These are phyloP conservation scores for Dictyostelium intermedium DNA, from an alignment of 78 protist genomes.

Conservation along the genomic window DNA sequence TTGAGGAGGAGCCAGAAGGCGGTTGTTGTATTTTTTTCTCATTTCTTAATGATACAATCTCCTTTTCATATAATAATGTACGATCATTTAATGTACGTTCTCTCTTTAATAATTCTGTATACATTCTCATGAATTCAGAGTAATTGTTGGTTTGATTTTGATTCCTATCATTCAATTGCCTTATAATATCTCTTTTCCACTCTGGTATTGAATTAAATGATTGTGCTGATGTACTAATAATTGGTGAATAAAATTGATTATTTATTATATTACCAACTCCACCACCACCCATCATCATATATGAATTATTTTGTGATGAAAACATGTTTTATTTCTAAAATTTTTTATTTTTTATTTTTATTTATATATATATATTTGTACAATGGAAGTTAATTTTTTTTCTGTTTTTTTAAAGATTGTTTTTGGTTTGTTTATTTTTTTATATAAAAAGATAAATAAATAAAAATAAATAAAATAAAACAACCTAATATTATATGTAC, in stretches of 20 bases:
- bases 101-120: constrained; percentile 34
- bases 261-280: not conserved
- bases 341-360: not conserved
- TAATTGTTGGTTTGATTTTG: constrained; percentile 40
- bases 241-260: constrained; percentile 18
- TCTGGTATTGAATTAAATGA: constrained; percentile 38
- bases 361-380: not conserved
- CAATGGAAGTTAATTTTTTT: too few species aligned
- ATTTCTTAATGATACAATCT: constrained; percentile 48
- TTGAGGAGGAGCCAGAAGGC: not conserved
- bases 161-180: constrained; percentile 41
- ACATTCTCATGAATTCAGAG: constrained; percentile 9
- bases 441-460: too few species aligned
- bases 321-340: not conserved
- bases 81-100: constrained; percentile 30
- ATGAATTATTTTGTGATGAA: not conserved
- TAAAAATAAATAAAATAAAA: not conserved
- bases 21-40: constrained; percentile 11
- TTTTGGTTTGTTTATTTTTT: too few species aligned
- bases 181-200: constrained; percentile 52
- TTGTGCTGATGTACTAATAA: constrained; percentile 58
- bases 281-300: not conserved
- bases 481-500: not conserved
- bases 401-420: not conserved
- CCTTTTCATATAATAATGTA: constrained; percentile 45